Evolutionary conservation across 202 grass and related monocot genomes (phyloP).

Genomic region (Alloteropsis angusta): DNA sequence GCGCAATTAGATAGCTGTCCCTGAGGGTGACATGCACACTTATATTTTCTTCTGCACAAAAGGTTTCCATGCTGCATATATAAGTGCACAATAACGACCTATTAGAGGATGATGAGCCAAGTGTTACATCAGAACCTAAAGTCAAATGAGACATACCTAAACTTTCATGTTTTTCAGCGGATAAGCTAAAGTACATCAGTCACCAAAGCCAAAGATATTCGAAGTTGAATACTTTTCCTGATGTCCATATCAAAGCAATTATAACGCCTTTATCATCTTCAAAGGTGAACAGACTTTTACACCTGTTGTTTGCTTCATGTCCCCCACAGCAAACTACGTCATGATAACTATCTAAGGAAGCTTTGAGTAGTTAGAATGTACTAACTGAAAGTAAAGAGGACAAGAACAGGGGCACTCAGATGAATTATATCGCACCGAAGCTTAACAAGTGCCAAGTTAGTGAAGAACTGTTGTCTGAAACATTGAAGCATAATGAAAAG

Average conservation of each 20-base stretch:
- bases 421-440: background rate
- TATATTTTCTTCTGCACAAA: background rate
- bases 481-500: background rate
- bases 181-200: constrained; percentile 24
- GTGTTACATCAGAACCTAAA: constrained; percentile 20
- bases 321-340: background rate
- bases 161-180: constrained; percentile 1
- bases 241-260: constrained; percentile 30
- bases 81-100: background rate
- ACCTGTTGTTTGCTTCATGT: constrained; percentile 7
- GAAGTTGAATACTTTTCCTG: constrained; percentile 11
- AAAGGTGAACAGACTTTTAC: constrained; percentile 16
- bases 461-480: background rate
- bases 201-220: constrained; percentile 18
- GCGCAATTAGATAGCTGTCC: background rate
- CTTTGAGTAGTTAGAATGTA: too few species aligned
- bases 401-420: too few species aligned
- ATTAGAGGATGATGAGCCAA: constrained; percentile 4
- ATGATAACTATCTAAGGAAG: background rate
- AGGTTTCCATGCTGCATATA: background rate
- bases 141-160: constrained; percentile 32
- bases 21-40: background rate
- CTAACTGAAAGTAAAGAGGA: too few species aligned
- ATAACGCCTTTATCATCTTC: constrained; percentile 8
- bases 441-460: constrained; percentile 21